phyloP scores from a whole-genome alignment of 148 eudicot species.

The Oxyria digyna region DNA sequence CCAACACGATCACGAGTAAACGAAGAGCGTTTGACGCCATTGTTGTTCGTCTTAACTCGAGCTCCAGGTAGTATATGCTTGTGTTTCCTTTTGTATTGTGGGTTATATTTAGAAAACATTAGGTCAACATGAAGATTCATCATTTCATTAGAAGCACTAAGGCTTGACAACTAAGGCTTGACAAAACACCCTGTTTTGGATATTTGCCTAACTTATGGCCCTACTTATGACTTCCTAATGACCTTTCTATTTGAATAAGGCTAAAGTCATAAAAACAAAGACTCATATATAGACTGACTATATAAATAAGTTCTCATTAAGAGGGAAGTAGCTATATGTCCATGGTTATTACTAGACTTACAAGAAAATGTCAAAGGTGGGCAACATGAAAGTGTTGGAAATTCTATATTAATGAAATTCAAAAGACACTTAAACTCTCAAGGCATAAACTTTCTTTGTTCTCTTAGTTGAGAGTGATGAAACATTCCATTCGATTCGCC shows the following conservation, averaged over 20 bases:
- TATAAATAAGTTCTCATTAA: background rate
- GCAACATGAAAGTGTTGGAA: no score
- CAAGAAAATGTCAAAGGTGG: conserved; percentile 6
- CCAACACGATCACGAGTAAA: conserved; percentile 16
- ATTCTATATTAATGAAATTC: background rate
- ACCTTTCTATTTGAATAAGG: background rate
- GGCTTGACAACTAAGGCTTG: no score
- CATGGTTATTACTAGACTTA: conserved; percentile 1
- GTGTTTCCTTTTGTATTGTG: background rate
- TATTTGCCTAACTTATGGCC: conserved; percentile 1
- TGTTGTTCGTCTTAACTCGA: background rate
- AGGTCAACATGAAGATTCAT: background rate
- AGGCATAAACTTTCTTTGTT: background rate
- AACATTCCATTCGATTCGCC: background rate
- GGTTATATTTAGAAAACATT: background rate
- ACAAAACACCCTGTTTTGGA: background rate
- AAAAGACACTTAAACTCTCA: background rate
- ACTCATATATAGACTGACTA: background rate
- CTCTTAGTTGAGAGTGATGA: background rate
- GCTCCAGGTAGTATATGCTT: background rate
- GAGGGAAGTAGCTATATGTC: background rate
- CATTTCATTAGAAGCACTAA: background rate
- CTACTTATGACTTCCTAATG: background rate
- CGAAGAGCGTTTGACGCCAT: conserved; percentile 21
- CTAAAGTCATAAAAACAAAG: background rate